phyloP scores from a whole-genome alignment of 2,329 filamentous ascomycete species.

The Kalaharituber pfeilii region DNA sequence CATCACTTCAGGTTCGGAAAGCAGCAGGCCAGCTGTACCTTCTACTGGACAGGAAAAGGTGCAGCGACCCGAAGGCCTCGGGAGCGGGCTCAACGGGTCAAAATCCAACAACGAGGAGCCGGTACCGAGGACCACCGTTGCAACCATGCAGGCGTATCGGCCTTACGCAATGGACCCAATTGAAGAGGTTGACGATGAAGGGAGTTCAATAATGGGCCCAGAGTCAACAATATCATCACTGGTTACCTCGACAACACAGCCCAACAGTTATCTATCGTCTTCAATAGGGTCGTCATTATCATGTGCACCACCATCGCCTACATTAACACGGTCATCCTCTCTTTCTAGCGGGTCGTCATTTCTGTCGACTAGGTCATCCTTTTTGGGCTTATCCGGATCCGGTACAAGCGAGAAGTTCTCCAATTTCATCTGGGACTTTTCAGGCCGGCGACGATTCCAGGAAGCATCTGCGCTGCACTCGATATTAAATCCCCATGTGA shows the following conservation, averaged over 20 bases:
- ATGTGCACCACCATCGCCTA: not conserved
- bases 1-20: too few relatives aligned
- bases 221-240: not conserved
- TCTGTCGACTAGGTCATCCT: not conserved
- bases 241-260: not conserved
- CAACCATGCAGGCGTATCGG: too few relatives aligned
- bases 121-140: too few relatives aligned
- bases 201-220: not conserved
- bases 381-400: not conserved
- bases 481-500: not conserved
- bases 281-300: not conserved
- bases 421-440: not conserved
- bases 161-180: not conserved
- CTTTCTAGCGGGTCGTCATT: not conserved
- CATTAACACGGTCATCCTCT: not conserved
- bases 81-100: too few relatives aligned
- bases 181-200: not conserved
- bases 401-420: not conserved
- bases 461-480: not conserved
- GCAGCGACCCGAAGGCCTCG: too few relatives aligned
- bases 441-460: not conserved
- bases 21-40: too few relatives aligned
- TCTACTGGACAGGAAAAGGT: too few relatives aligned
- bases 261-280: not conserved
- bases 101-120: too few relatives aligned